phyloP scores from a whole-genome alignment of 2,329 filamentous ascomycete genomes.

The Gaeumannomyces sp. region DNA sequence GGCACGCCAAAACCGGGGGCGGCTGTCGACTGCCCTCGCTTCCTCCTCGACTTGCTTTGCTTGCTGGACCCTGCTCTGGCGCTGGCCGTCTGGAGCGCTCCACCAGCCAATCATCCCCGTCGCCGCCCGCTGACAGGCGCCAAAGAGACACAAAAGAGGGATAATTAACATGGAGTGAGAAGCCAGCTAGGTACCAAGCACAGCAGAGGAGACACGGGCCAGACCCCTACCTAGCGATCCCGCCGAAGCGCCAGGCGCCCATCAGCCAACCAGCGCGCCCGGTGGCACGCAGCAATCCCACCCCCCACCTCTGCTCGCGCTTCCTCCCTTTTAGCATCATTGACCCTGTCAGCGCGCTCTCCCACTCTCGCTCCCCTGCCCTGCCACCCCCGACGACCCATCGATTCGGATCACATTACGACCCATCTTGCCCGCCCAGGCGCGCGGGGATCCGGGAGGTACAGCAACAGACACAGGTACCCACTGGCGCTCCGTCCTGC shows the following conservation, averaged over 20 bases:
- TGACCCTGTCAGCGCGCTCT: not conserved
- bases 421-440: not conserved
- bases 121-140: too few species aligned
- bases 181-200: too few species aligned
- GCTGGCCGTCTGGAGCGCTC: too few species aligned
- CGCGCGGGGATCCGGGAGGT: not conserved
- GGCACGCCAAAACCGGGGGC: too few species aligned
- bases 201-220: too few species aligned
- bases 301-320: not conserved
- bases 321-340: conserved; percentile 1
- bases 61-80: too few species aligned
- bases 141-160: too few species aligned
- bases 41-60: too few species aligned
- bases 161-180: too few species aligned
- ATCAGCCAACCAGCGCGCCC: conserved; percentile 6
- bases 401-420: conserved; percentile 9
- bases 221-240: not conserved
- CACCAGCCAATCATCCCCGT: too few species aligned
- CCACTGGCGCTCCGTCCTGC: not conserved
- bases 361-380: conserved; percentile 2
- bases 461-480: conserved; percentile 2
- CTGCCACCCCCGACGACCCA: conserved; percentile 6
- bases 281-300: conserved; percentile 1
- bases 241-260: conserved; percentile 8
- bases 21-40: too few species aligned